Evolutionary conservation across 305 asterid genomes (phyloP), one percentile per base, ranked within the genome.

Genomic region (Ilex paraguariensis): DNA sequence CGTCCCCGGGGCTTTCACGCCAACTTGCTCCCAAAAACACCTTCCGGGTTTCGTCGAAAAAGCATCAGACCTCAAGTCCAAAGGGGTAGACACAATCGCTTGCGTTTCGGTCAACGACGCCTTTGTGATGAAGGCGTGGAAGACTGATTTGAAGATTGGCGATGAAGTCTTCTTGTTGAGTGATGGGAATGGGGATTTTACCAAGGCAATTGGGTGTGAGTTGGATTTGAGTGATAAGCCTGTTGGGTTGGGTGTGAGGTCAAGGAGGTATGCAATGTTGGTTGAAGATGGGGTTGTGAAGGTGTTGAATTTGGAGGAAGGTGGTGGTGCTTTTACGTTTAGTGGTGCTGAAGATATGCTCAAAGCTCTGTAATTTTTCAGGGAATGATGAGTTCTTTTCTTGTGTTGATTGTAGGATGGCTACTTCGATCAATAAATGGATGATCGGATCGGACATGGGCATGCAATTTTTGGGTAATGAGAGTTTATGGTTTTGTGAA

Each of bases 321-420:
- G 98, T 10, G 98, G 98, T 10, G 98, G 98, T 3, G 96, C 97
- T 15, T 92, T 92, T 59, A 89, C 86, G 55, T 90, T 87, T 13
- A 92, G 98, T 87, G 87, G 98, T 62, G 98, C 98, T 10, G 98
- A 85, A 78, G 98, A 92, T 72, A 31, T 92, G 83, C 95, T 92
- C 70, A 84, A 85, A 66, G 85, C 79, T 21, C 62, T 91, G 30
- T 52, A 16, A 7, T 21, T 36, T 36, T 36, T 36, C 9, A 8
- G 42, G 42, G 42, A 2, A 4, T 36, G 42, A 8, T 36, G 42
- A 36, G 42, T 36, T 8, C 3, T 36, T 36, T 36, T 21, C 28
- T 21, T 1, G 28, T 21, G 28, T 21, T 21, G 28, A 21, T 36
- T 36, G 42, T 36, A 36, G 7, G 42, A 36, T 36, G 42, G 42